These are phyloP conservation scores for Logfia minima DNA, from an alignment of 129 eudicot species.

Conservation along the genomic window DNA sequence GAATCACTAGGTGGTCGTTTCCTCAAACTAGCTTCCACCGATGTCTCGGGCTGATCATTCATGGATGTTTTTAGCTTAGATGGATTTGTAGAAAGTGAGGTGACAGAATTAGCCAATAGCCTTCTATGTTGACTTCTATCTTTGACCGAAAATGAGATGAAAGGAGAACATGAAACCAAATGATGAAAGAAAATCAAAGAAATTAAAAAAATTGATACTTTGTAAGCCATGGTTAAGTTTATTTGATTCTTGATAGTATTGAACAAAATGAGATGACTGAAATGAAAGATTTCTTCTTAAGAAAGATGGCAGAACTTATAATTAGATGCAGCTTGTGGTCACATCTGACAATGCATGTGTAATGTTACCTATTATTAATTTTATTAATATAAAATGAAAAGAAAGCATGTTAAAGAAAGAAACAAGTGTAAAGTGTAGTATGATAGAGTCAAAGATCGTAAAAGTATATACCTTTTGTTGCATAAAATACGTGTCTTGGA, in stretches of 20 bases:
- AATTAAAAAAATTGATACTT: conserved; percentile 39
- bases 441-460: conserved; percentile 25
- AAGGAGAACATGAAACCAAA: conserved; percentile 23
- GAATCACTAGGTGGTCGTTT: conserved; percentile 56
- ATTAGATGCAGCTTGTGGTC: conserved; percentile 47
- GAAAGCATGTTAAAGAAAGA: conserved; percentile 10
- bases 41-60: conserved; percentile 28
- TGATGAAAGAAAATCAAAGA: conserved; percentile 46
- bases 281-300: conserved; percentile 31
- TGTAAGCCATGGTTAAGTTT: conserved; percentile 41
- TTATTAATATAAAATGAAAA: conserved; percentile 18
- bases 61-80: conserved; percentile 28
- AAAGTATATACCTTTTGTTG: conserved; percentile 25
- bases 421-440: conserved; percentile 51
- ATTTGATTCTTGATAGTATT: conserved; percentile 1
- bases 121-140: conserved; percentile 56
- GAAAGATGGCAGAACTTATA: conserved; percentile 41
- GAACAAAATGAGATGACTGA: conserved; percentile 23
- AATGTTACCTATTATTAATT: conserved; percentile 15
- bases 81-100: conserved; percentile 30
- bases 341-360: conserved; percentile 52
- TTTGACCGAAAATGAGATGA: conserved; percentile 13
- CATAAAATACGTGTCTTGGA: conserved; percentile 28
- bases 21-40: conserved; percentile 53
- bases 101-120: conserved; percentile 42